Percentiles rank a stretch among this genome's conserved stretches.
Evolutionary conservation across 305 asterid species (phyloP).

Genomic region (Salvia sclarea): DNA sequence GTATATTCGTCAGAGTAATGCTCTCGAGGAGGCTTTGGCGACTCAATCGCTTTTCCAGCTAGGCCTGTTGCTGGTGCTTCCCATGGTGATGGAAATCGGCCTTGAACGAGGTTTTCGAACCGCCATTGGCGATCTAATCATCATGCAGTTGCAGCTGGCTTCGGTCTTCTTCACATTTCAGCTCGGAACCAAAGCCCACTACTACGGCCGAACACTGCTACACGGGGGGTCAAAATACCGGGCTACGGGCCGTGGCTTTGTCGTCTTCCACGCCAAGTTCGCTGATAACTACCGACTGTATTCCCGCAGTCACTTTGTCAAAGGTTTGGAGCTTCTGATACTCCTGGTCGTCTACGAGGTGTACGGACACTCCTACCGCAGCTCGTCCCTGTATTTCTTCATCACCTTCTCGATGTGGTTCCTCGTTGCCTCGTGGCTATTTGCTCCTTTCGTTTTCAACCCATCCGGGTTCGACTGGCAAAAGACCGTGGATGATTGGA

Average conservation of each 20-base stretch:
- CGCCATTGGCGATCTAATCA: constrained; percentile 79
- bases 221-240: constrained; percentile 95
- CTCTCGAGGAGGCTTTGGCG: constrained; percentile 84
- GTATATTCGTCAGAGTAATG: constrained; percentile 59
- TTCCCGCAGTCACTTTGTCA: constrained; percentile 91
- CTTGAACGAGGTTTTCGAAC: constrained; percentile 88
- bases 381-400: constrained; percentile 66
- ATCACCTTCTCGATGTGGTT: constrained; percentile 90
- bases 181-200: constrained; percentile 91
- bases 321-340: constrained; percentile 79
- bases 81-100: constrained; percentile 95
- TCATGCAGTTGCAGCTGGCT: constrained; percentile 95
- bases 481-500: constrained; percentile 95
- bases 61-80: constrained; percentile 80
- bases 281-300: constrained; percentile 88
- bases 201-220: constrained; percentile 74
- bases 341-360: constrained; percentile 72
- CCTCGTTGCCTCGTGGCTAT: constrained; percentile 89
- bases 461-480: constrained; percentile 99
- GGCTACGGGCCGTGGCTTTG: constrained; percentile 93
- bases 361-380: constrained; percentile 68
- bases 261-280: constrained; percentile 82
- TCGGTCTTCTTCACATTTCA: constrained; percentile 93
- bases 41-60: constrained; percentile 87
- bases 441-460: constrained; percentile 95